These are phyloP conservation scores for Phlegmacium glaucopus DNA, from an alignment of 768 basidiomycete species.

Conservation along the genomic window DNA sequence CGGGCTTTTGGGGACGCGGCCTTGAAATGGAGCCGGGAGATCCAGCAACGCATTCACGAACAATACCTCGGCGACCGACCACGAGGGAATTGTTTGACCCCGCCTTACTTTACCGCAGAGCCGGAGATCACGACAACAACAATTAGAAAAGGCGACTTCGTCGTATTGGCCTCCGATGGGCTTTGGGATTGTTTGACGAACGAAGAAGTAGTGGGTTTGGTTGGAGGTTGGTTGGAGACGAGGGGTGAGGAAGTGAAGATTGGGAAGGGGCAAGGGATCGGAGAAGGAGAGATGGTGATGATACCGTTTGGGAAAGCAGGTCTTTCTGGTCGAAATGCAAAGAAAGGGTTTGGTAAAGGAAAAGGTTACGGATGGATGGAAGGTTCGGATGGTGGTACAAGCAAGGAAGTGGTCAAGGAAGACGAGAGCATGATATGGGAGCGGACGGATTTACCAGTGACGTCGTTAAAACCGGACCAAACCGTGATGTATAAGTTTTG, in stretches of 20 bases:
- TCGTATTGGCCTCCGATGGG: slow-evolving; percentile 53
- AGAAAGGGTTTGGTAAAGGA: background rate
- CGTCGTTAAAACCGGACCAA: slow-evolving; percentile 20
- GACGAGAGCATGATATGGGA: slow-evolving; percentile 13
- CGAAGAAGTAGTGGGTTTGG: slow-evolving; percentile 49
- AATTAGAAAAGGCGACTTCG: slow-evolving; percentile 45
- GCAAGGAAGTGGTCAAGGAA: background rate
- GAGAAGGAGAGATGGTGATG: background rate
- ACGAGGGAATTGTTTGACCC: slow-evolving; percentile 35
- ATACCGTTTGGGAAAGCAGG: background rate
- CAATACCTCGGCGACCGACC: slow-evolving; percentile 31
- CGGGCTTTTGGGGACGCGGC: slow-evolving; percentile 46
- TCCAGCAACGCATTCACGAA: slow-evolving; percentile 30
- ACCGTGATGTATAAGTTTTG: slow-evolving; percentile 35
- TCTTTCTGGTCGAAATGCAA: background rate
- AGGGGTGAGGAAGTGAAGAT: slow-evolving; percentile 10
- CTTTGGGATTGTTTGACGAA: slow-evolving; percentile 53
- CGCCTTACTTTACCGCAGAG: slow-evolving; percentile 54
- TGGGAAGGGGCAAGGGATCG: background rate
- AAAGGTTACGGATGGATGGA: background rate
- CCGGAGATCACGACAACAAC: slow-evolving; percentile 45
- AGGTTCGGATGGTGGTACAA: background rate
- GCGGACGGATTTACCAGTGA: slow-evolving; percentile 26
- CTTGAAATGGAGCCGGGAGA: slow-evolving; percentile 40
- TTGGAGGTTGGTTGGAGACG: slow-evolving; percentile 24